Evolutionary conservation across 306 rosid genomes (phyloP).

Genomic region (Dalbergia cochinchinensis): DNA sequence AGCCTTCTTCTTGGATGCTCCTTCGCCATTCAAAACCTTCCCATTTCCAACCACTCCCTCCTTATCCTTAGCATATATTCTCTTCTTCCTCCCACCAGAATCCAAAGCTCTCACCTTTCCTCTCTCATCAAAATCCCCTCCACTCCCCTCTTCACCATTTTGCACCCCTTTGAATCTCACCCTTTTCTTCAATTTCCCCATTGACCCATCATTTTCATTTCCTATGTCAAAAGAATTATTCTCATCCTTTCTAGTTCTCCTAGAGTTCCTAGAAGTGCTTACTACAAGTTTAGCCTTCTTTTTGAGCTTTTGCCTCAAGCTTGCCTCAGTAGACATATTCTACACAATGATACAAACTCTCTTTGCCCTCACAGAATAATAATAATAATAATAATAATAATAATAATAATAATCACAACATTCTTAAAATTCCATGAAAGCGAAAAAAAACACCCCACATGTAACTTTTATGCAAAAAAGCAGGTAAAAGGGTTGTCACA

Average conservation of each 20-base stretch:
- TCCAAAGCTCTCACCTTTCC: slow-evolving; percentile 43
- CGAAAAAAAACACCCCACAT: slow-evolving; percentile 23
- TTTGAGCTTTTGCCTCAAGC: slow-evolving; percentile 41
- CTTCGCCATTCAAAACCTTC: slow-evolving; percentile 18
- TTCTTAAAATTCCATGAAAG: background rate
- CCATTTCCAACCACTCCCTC: slow-evolving; percentile 39
- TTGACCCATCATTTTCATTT: slow-evolving; percentile 41
- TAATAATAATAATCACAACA: background rate
- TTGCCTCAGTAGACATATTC: slow-evolving; percentile 47
- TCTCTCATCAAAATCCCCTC: slow-evolving; percentile 38
- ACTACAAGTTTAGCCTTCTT: slow-evolving; percentile 35
- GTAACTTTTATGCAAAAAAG: background rate
- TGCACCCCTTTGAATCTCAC: slow-evolving; percentile 26
- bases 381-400: background rate
- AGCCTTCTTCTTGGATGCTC: slow-evolving; percentile 39
- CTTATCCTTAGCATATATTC: slow-evolving; percentile 45
- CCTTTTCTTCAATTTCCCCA: slow-evolving; percentile 39
- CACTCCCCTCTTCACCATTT: slow-evolving; percentile 29
- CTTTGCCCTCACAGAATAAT: background rate
- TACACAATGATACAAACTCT: slow-evolving; percentile 3
- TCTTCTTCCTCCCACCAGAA: slow-evolving; percentile 51
- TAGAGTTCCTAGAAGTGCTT: slow-evolving; percentile 31
- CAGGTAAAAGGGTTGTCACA: background rate
- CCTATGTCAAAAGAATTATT: slow-evolving; percentile 8
- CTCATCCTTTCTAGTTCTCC: slow-evolving; percentile 21